Conservation (phyloP, 148 eudicot genomes). For the Cornus florida region DNA sequence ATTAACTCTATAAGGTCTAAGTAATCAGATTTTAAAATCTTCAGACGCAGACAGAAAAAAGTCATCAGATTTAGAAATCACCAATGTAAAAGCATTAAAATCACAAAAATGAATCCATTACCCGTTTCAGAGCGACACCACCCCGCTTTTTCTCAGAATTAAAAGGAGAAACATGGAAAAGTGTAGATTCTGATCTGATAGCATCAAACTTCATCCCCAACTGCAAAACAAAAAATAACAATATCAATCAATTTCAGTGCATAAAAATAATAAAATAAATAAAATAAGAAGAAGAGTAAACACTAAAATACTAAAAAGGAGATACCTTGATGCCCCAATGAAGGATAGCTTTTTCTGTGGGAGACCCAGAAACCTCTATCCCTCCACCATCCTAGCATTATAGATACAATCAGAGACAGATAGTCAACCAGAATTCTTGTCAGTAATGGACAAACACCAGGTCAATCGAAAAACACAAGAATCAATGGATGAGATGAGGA, state of each 20-base stretch:
- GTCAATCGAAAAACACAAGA: background rate
- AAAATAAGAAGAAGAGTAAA: no score
- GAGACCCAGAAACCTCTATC: slow-evolving; percentile 84
- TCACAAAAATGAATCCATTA: slow-evolving; percentile 24
- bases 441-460: background rate
- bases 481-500: slow-evolving; percentile 1
- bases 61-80: background rate
- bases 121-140: slow-evolving; percentile 82
- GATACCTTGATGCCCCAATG: slow-evolving; percentile 83
- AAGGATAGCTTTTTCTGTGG: slow-evolving; percentile 88
- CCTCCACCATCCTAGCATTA: slow-evolving; percentile 49
- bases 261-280: background rate
- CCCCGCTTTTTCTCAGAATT: slow-evolving; percentile 91
- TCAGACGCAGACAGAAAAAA: background rate
- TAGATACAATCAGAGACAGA: background rate
- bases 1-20: background rate
- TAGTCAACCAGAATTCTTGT: slow-evolving; percentile 12
- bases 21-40: background rate
- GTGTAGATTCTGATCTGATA: slow-evolving; percentile 61
- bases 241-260: slow-evolving; percentile 8
- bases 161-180: slow-evolving; percentile 81
- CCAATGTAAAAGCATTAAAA: background rate
- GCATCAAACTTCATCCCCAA: slow-evolving; percentile 81
- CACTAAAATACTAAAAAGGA: background rate
- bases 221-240: slow-evolving; percentile 28